Base-by-base conservation (phyloP, 108 stramenopile genomes). In the Stephanodiscus triporus region DNA sequence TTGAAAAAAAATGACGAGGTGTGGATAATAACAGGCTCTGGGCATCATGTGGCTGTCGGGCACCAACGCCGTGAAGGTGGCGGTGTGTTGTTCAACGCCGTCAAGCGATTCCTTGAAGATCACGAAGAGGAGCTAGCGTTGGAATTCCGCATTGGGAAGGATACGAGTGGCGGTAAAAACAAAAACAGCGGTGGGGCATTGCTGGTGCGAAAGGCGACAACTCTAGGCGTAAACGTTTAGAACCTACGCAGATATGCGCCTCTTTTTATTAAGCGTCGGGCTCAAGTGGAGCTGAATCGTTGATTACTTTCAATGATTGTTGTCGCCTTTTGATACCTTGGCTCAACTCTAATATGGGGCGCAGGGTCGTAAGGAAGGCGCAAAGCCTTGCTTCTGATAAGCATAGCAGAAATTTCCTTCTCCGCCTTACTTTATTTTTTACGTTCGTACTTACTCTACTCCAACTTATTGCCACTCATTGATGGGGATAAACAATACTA, bases 31-130 rank as follows among this genome's bases (percentile, higher is more conserved):
- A 74, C 80, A 13, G 80, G 80, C 16, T 59, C 68, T 29, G 80
- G 80, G 14, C 69, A 70, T 58, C 80, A 81, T 37, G 73, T 81
- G 9, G 74, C 55, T 49, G 80, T 65, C 8, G 80, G 80, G 9
- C 80, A 81, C 53, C 80, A 81, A 60, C 73, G 73, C n/a, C 73
- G 73, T 16, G 73, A 75, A 60, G 61, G 67, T 27, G 80, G 80
- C 37, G 80, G 80, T 14, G 73, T 81, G 38, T 72, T 81, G 14
- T 75, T 81, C 65, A 81, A 81, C 56, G 73, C 80, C 4, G 80
- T 81, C 13, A 75, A 71, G 29, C 50, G 55, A 38, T 81, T 75
- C 23, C 57, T 81, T 63, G 59, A 70, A 22, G 69, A 75, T 19
- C 61, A 61, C 32, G 74, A 81, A 43, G 65, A 61, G 1, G 69